Percentiles rank a stretch among this genome's conserved stretches.
Conservation (phyloP, 2,329 filamentous ascomycete genomes). For the Fusarium longipes region DNA sequence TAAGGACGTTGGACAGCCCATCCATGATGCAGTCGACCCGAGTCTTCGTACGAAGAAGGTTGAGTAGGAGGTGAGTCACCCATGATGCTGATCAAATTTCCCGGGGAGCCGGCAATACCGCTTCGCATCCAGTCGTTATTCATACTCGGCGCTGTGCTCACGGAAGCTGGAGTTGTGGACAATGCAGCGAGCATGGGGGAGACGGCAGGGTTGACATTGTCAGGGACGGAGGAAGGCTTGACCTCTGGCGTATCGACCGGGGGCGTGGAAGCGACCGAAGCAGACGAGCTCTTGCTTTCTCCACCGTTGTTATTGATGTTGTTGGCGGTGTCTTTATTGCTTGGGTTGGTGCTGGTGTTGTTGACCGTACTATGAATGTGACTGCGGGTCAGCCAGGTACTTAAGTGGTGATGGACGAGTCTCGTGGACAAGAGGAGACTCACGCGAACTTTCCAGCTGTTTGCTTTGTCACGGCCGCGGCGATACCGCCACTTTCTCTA, state of each 20-base stretch:
- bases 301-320: slow-evolving; percentile 46
- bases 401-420: slow-evolving; percentile 40
- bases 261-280: slow-evolving; percentile 59
- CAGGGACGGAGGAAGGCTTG: slow-evolving; percentile 54
- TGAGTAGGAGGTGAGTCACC: slow-evolving; percentile 65
- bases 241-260: slow-evolving; percentile 60
- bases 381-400: slow-evolving; percentile 42
- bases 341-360: slow-evolving; percentile 46
- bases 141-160: slow-evolving; percentile 61
- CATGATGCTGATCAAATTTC: slow-evolving; percentile 63
- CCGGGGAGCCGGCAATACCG: slow-evolving; percentile 62
- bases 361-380: slow-evolving; percentile 34
- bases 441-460: slow-evolving; percentile 64
- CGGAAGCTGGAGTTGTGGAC: slow-evolving; percentile 61
- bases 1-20: slow-evolving; percentile 60
- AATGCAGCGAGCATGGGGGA: slow-evolving; percentile 63
- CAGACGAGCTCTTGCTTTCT: slow-evolving; percentile 51
- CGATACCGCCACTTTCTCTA: slow-evolving; percentile 64
- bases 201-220: slow-evolving; percentile 57
- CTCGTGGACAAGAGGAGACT: slow-evolving; percentile 49
- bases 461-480: slow-evolving; percentile 65
- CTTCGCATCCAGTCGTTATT: slow-evolving; percentile 59
- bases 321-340: slow-evolving; percentile 47
- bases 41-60: slow-evolving; percentile 64
- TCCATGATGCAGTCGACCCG: slow-evolving; percentile 56